Evolutionary conservation across 768 basidiomycete genomes (phyloP).

Genomic region (Cystofilobasidium bisporidii): DNA sequence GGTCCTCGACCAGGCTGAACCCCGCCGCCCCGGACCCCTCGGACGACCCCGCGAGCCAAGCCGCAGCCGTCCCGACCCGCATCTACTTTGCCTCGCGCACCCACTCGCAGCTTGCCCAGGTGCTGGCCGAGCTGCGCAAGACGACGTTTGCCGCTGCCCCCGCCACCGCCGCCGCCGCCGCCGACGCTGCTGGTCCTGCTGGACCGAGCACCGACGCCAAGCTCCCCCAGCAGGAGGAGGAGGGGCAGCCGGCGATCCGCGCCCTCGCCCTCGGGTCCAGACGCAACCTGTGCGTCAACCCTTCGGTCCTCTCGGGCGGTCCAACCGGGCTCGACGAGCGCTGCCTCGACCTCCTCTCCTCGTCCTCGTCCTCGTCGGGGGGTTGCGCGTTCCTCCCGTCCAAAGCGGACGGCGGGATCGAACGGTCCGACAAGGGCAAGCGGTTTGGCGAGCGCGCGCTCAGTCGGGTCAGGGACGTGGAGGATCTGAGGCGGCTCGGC

Average conservation of each 20-base stretch:
- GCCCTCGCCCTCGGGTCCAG: slow-evolving; percentile 81
- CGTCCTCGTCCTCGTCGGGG: neutral
- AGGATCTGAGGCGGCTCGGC: slow-evolving; percentile 73
- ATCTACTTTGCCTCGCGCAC: slow-evolving; percentile 92
- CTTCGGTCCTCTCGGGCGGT: slow-evolving; percentile 51
- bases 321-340: slow-evolving; percentile 68
- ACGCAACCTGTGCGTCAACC: slow-evolving; percentile 87
- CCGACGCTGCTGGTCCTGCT: neutral
- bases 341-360: slow-evolving; percentile 70
- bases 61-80: slow-evolving; percentile 33
- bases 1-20: neutral
- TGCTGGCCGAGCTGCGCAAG: slow-evolving; percentile 71
- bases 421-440: slow-evolving; percentile 41
- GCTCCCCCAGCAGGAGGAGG: neutral
- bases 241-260: slow-evolving; percentile 40
- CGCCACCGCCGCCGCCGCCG: slow-evolving; percentile 31
- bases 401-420: slow-evolving; percentile 45
- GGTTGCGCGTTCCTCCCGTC: slow-evolving; percentile 65
- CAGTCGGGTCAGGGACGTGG: slow-evolving; percentile 72
- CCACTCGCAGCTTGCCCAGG: slow-evolving; percentile 87
- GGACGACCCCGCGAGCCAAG: neutral
- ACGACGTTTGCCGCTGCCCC: slow-evolving; percentile 46
- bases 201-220: neutral
- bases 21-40: neutral
- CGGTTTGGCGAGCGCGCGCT: slow-evolving; percentile 79